Evolutionary conservation across 2,329 filamentous ascomycete genomes (phyloP).

Genomic region (Alternaria longipes): DNA sequence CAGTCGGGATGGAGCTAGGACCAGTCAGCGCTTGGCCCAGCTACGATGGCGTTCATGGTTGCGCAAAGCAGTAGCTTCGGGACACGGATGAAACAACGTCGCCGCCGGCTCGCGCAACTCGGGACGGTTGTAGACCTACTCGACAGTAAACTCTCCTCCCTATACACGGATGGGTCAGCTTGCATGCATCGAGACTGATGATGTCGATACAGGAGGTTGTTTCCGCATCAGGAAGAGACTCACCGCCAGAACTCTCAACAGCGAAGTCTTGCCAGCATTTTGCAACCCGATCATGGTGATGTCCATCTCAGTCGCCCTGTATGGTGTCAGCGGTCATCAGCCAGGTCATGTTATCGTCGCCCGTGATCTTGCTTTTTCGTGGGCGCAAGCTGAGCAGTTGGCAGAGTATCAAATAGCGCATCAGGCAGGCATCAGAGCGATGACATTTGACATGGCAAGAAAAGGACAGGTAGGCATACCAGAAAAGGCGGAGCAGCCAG

Average conservation of each 20-base stretch:
- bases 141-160: constrained; percentile 98
- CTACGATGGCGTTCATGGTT: constrained; percentile 36
- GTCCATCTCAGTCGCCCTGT: constrained; percentile 98
- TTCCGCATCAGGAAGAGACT: constrained; percentile 58
- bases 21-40: constrained; percentile 51
- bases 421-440: constrained; percentile 38
- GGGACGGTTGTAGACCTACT: constrained; percentile 71
- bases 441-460: constrained; percentile 19
- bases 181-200: constrained; percentile 27
- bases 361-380: constrained; percentile 29
- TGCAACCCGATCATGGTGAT: constrained; percentile 99
- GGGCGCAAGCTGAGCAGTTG: constrained; percentile 25
- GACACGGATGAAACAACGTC: constrained; percentile 38
- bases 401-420: constrained; percentile 40
- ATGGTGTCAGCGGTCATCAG: constrained; percentile 34
- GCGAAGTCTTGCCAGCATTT: constrained; percentile 96
- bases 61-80: constrained; percentile 41
- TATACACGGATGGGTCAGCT: constrained; percentile 57
- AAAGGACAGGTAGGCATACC: constrained; percentile 66
- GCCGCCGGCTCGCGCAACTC: constrained; percentile 38
- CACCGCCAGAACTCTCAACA: constrained; percentile 94
- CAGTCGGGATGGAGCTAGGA: constrained; percentile 92
- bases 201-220: constrained; percentile 38
- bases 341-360: constrained; percentile 20
- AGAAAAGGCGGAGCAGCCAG: constrained; percentile 97